Percentiles rank a stretch among this genome's conserved stretches.
These are phyloP conservation scores for Seiridium unicorne DNA, from an alignment of 2,329 filamentous ascomycete genomes.

Conservation along the genomic window DNA sequence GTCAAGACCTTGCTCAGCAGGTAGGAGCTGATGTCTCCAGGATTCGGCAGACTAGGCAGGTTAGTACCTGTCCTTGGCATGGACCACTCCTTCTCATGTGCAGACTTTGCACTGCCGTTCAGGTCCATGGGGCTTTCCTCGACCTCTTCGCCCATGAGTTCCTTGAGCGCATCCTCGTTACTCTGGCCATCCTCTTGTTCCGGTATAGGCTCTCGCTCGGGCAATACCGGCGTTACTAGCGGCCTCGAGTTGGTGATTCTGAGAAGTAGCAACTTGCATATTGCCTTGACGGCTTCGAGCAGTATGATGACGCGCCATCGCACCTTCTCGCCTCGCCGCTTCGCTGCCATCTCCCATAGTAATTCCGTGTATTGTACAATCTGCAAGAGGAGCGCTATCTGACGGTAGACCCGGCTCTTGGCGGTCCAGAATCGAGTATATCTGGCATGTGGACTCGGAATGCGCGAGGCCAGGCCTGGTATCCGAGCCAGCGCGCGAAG, in stretches of 20 bases:
- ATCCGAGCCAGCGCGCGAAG: slow-evolving; percentile 63
- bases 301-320: slow-evolving; percentile 87
- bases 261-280: slow-evolving; percentile 78
- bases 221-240: slow-evolving; percentile 78
- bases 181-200: slow-evolving; percentile 51
- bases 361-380: slow-evolving; percentile 94
- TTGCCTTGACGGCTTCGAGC: slow-evolving; percentile 81
- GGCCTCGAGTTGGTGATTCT: slow-evolving; percentile 81
- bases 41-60: slow-evolving; percentile 78
- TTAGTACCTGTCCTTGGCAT: slow-evolving; percentile 94
- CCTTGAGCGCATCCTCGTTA: slow-evolving; percentile 40
- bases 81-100: slow-evolving; percentile 65
- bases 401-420: slow-evolving; percentile 69
- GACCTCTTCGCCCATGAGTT: slow-evolving; percentile 35
- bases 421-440: slow-evolving; percentile 68
- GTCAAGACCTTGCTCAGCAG: slow-evolving; percentile 87
- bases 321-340: slow-evolving; percentile 75
- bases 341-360: slow-evolving; percentile 96
- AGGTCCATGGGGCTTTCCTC: slow-evolving; percentile 38
- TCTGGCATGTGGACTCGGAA: slow-evolving; percentile 58
- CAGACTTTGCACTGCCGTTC: slow-evolving; percentile 48
- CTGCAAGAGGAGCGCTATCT: slow-evolving; percentile 78
- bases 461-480: slow-evolving; percentile 50
- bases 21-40: slow-evolving; percentile 81
- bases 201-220: slow-evolving; percentile 79